Base-by-base conservation (phyloP, 805 yeast species). In the Barnettozyma vustinii region DNA sequence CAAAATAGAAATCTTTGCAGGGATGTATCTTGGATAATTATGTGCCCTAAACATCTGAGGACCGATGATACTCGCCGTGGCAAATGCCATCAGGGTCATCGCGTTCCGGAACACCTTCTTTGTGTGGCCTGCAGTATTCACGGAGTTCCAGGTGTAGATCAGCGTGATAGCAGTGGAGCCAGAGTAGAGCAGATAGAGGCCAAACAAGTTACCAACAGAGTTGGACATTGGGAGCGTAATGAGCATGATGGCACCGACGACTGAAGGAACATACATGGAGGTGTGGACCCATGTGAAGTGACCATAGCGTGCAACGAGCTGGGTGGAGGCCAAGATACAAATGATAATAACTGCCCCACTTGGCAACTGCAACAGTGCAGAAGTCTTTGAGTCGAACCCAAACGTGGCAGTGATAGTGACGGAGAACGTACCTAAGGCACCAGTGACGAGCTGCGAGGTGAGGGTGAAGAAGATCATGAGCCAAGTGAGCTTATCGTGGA, bases 101-200 rank as follows among this genome's bases (percentile, higher is more conserved):
- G 76, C 74, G 53, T 76, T 78, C 51, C 82, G 64, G 40, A 70
- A 71, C 36, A 77, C 66, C 50, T 79, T 69, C 55, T 80, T 80
- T 15, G 83, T 77, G 49, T 77, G 73, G 1, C 84, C 84, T 1
- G 84, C 77, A 7, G 82, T 77, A 53, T 79, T 80, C 40, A 78
- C 72, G 35, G 75, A 71, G 50, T 76, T 77, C 84, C 84, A 79
- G 19, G 75, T 70, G 57, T 78, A 79, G 33, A 80, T 69, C 51
- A 79, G 66, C 1, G 84, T 76, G 40, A 77, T 78, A 37, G 77
- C 67, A 63, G 79, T 68, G 27, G 79, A 73, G 37, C 84, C 76
- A 61, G 81, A 67, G 67, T 78, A 68, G 26, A 74, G 62, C 55
- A 75, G 59, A 55, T 77, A 77, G 21, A 77, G 66, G 2, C 76